phyloP scores from a whole-genome alignment of 164 flowering plant genomes.

The Vitis rotundifolia region DNA sequence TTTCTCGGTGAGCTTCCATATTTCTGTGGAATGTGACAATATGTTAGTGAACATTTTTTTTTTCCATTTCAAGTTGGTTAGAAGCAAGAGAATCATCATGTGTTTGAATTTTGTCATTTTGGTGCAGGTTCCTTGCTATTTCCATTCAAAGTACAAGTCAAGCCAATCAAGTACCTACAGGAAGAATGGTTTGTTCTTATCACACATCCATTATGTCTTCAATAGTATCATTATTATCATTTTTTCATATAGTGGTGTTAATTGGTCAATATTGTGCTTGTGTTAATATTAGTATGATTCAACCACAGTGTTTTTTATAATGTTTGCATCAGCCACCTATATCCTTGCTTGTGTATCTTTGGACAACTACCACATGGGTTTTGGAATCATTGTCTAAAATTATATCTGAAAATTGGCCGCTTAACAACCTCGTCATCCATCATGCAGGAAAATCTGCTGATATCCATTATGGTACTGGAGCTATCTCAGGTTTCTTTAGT shows the following conservation, averaged over 20 bases:
- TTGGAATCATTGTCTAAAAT: not conserved
- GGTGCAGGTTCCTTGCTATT: constrained; percentile 38
- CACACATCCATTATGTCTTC: not conserved
- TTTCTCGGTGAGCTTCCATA: constrained; percentile 52
- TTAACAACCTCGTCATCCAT: not conserved
- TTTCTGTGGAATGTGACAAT: not conserved
- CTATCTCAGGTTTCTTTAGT: constrained; percentile 48
- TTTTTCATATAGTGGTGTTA: too few relatives aligned
- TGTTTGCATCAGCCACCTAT: too few relatives aligned
- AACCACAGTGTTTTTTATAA: not conserved
- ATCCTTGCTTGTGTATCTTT: too few relatives aligned
- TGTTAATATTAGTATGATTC: not conserved
- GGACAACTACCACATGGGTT: not conserved
- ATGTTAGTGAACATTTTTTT: not conserved
- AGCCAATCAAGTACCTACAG: constrained; percentile 33
- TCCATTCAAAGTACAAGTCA: constrained; percentile 46
- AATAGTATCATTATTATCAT: not conserved
- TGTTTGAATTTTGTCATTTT: not conserved
- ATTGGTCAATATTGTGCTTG: too few relatives aligned
- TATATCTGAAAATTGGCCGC: not conserved
- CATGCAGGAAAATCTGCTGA: constrained; percentile 38
- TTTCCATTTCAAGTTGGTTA: not conserved
- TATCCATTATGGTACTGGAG: constrained; percentile 45
- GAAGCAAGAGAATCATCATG: not conserved
- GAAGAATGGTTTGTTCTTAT: constrained; percentile 37